A percentile compares a stretch with the other conserved stretches of the same genome.
Conservation (phyloP, 1,284 basidiomycete genomes). For the Cystobasidiaceae sp. region DNA sequence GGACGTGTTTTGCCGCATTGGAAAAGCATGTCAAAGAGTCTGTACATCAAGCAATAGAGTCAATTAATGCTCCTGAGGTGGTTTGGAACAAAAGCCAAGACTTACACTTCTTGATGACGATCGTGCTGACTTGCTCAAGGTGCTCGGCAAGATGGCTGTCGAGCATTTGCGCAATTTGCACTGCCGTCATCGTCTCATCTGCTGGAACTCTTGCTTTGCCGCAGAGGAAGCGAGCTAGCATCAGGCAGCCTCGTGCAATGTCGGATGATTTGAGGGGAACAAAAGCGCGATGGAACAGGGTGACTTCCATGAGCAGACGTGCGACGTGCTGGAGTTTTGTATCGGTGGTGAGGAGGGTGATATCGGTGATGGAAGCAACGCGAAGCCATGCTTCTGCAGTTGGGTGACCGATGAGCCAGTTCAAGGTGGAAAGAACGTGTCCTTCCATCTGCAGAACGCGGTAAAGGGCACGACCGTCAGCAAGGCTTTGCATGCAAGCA, state of each 20-base stretch:
- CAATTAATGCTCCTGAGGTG: not conserved
- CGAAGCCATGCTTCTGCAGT: slow-evolving; percentile 97
- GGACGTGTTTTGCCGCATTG: slow-evolving; percentile 82
- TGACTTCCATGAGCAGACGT: slow-evolving; percentile 96
- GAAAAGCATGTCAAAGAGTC: slow-evolving; percentile 59
- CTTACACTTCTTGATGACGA: slow-evolving; percentile 74
- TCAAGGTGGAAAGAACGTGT: slow-evolving; percentile 90
- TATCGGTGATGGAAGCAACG: slow-evolving; percentile 48
- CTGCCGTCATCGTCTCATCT: slow-evolving; percentile 50
- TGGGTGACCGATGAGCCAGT: slow-evolving; percentile 93
- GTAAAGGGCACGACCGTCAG: not conserved
- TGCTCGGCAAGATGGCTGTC: slow-evolving; percentile 78
- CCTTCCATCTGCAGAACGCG: slow-evolving; percentile 57
- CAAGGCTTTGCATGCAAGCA: not conserved
- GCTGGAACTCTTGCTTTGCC: slow-evolving; percentile 1
- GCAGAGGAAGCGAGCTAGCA: slow-evolving; percentile 69
- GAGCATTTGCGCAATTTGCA: slow-evolving; percentile 63
- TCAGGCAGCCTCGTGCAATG: slow-evolving; percentile 79
- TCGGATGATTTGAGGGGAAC: slow-evolving; percentile 77
- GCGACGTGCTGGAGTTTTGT: slow-evolving; percentile 86
- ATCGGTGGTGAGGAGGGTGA: slow-evolving; percentile 61
- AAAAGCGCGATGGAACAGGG: slow-evolving; percentile 94
- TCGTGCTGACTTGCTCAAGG: slow-evolving; percentile 84
- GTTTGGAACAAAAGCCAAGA: too few species aligned
- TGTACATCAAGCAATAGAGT: not conserved